A percentile compares a stretch with the other conserved stretches of the same genome.
Conservation (phyloP, 805 yeast genomes). For the Yarrowia sp. region DNA sequence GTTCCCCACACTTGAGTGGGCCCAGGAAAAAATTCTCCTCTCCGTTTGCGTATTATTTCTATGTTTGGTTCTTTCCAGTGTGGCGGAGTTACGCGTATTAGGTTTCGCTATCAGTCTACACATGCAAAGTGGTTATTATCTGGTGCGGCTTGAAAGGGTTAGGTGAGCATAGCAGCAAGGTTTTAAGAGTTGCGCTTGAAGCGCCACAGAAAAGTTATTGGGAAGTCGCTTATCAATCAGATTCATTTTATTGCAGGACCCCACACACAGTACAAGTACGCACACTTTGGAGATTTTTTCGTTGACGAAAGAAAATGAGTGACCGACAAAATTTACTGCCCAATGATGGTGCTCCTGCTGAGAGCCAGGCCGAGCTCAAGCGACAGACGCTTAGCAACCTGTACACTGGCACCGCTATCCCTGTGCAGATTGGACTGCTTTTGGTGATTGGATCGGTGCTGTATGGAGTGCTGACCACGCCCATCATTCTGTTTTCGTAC, state of each 20-base stretch:
- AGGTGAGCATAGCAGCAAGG: neutral
- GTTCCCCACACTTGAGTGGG: neutral
- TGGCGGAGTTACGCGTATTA: conserved; percentile 15
- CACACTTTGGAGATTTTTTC: too few species aligned
- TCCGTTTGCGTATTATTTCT: too few species aligned
- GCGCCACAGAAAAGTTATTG: neutral
- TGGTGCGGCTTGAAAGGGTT: conserved; percentile 16
- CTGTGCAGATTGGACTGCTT: conserved; percentile 49
- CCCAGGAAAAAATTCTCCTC: neutral
- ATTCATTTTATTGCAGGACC: conserved; percentile 1
- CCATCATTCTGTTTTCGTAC: conserved; percentile 45
- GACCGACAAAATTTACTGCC: conserved; percentile 20
- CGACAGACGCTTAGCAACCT: conserved; percentile 35
- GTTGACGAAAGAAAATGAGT: conserved; percentile 2
- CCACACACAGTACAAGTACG: neutral
- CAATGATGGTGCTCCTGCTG: neutral
- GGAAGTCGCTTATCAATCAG: conserved; percentile 32
- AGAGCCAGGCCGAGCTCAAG: conserved; percentile 44
- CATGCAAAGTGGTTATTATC: neutral
- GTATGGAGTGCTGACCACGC: conserved; percentile 39
- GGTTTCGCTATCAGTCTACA: conserved; percentile 6
- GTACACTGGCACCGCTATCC: conserved; percentile 48
- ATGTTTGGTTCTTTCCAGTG: neutral
- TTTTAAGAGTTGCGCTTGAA: conserved; percentile 17
- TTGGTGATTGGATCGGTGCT: conserved; percentile 34